A percentile compares a stretch with the other conserved stretches of the same genome.
phyloP scores from a whole-genome alignment of 2,329 filamentous ascomycete species.

The Trichoderma semiorbis region DNA sequence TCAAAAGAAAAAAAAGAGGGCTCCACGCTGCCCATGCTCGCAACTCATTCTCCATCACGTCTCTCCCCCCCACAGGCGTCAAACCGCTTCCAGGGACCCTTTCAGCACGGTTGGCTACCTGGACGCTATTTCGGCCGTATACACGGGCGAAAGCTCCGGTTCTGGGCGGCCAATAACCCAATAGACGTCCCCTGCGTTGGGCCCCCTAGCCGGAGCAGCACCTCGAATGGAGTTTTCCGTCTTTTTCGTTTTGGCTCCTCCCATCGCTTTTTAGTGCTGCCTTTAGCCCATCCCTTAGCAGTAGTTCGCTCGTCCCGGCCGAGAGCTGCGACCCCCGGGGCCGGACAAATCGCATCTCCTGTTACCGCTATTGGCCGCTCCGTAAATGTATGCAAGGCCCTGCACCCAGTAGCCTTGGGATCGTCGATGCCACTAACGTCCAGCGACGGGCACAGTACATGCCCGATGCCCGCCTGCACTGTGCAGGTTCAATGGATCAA shows the following conservation, averaged over 20 bases:
- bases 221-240: not conserved
- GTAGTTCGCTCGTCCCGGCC: slow-evolving; percentile 3
- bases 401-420: not conserved
- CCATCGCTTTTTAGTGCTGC: not conserved
- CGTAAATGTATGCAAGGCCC: not conserved
- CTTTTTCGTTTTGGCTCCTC: not conserved
- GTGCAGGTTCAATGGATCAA: not conserved
- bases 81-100: not conserved
- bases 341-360: not conserved
- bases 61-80: not conserved
- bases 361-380: not conserved
- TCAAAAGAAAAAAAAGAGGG: not conserved
- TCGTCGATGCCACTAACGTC: slow-evolving; percentile 1
- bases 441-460: not conserved
- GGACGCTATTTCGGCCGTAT: not conserved
- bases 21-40: not conserved
- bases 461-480: not conserved
- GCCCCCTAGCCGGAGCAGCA: not conserved
- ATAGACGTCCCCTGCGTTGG: not conserved
- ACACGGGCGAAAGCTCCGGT: not conserved
- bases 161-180: not conserved
- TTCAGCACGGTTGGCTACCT: too few relatives aligned
- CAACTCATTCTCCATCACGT: not conserved
- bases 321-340: not conserved
- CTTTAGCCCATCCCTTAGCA: not conserved